Conservation (phyloP, 192 early-diverging fungal genomes). For the Mortierella claussenii region DNA sequence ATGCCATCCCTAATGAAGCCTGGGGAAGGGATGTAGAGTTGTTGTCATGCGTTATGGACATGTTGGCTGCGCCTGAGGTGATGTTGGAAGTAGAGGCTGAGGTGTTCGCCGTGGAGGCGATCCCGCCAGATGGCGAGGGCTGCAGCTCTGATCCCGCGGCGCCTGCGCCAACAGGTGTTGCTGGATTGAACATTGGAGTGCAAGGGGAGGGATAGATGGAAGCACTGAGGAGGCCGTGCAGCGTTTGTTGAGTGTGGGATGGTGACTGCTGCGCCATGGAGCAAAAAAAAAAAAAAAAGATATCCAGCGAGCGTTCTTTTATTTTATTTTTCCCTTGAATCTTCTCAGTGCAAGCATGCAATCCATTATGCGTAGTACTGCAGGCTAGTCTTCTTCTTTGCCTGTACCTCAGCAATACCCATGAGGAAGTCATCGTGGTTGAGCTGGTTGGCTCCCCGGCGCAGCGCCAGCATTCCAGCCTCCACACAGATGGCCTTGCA, state of each 20-base stretch:
- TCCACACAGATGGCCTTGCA: slow-evolving; percentile 99
- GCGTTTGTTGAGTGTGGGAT: too few relatives aligned
- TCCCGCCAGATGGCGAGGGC: background rate
- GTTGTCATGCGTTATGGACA: slow-evolving; percentile 5
- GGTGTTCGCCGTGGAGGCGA: slow-evolving; percentile 1
- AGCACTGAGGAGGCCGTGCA: too few relatives aligned
- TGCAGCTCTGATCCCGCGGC: slow-evolving; percentile 11
- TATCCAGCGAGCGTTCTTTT: slow-evolving; percentile 3
- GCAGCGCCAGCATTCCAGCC: slow-evolving; percentile 97
- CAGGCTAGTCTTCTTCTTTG: slow-evolving; percentile 98
- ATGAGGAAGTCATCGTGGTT: slow-evolving; percentile 97
- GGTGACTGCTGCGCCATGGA: slow-evolving; percentile 12
- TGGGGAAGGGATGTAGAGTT: too few relatives aligned
- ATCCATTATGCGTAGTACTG: slow-evolving; percentile 83
- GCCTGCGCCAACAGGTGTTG: slow-evolving; percentile 9
- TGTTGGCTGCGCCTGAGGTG: slow-evolving; percentile 8
- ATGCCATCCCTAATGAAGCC: too few relatives aligned
- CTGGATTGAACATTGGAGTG: slow-evolving; percentile 25
- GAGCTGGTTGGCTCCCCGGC: slow-evolving; percentile 87
- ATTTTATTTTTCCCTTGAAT: background rate
- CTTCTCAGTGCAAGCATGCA: background rate
- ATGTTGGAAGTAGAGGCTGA: too few relatives aligned
- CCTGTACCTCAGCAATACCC: slow-evolving; percentile 97
- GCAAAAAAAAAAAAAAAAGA: background rate
- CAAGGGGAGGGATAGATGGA: too few relatives aligned